A percentile compares a stretch with the other conserved stretches of the same genome.
phyloP scores from a whole-genome alignment of 2,329 filamentous ascomycete genomes.

The Diaporthe longicolla region DNA sequence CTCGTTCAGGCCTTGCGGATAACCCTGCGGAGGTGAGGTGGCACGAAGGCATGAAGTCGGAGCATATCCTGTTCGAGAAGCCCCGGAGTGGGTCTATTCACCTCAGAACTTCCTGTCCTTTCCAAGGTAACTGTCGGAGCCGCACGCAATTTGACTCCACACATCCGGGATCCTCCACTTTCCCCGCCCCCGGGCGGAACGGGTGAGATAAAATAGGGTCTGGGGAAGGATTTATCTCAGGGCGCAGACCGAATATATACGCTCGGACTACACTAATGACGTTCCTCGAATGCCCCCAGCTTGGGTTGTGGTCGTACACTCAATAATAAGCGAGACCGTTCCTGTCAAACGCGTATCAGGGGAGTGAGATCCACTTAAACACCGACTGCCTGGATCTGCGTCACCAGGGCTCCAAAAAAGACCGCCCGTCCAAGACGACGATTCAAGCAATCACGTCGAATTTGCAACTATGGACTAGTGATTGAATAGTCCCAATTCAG shows the following conservation, averaged over 20 bases:
- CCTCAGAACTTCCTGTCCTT: not conserved
- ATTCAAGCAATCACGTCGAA: not conserved
- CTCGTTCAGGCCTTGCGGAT: not conserved
- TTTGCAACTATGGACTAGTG: not conserved
- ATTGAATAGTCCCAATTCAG: not conserved
- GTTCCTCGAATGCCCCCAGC: not conserved
- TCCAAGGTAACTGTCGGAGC: constrained; percentile 6
- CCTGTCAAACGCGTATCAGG: not conserved
- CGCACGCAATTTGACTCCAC: not conserved
- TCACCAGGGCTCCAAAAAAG: not conserved
- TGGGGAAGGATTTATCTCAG: constrained; percentile 1
- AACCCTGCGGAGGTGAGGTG: constrained; percentile 8
- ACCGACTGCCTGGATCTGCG: not conserved
- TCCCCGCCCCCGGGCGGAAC: not conserved
- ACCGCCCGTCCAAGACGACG: not conserved
- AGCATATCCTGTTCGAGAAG: constrained; percentile 29
- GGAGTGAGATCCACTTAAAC: no score
- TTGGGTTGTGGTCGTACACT: not conserved
- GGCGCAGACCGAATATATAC: not conserved
- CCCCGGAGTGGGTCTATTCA: not conserved
- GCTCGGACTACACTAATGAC: not conserved
- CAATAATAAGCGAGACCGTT: not conserved
- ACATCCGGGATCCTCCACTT: constrained; percentile 13
- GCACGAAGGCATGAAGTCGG: constrained; percentile 30
- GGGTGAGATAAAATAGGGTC: constrained; percentile 1